Evolutionary conservation across 441 rosid species (phyloP).

Genomic region (Manihot esculenta): DNA sequence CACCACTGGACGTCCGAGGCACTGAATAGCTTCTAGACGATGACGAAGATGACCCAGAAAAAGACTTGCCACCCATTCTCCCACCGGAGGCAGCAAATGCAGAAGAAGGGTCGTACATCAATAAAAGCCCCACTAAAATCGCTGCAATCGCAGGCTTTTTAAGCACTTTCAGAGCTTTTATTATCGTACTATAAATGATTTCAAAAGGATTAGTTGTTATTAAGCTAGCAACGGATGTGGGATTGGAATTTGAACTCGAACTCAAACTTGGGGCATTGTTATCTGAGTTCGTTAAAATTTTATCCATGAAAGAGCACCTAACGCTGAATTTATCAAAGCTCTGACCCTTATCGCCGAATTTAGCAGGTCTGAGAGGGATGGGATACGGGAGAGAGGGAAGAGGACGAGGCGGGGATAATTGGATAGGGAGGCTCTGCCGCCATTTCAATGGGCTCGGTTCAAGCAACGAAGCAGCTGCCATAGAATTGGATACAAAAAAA

Average conservation of each 20-base stretch:
- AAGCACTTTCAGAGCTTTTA: slow-evolving; percentile 42
- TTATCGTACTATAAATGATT: slow-evolving; percentile 26
- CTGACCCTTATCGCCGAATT: slow-evolving; percentile 6
- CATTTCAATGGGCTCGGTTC: slow-evolving; percentile 44
- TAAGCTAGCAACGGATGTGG: neutral
- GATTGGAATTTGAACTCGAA: neutral
- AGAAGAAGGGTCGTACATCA: slow-evolving; percentile 52
- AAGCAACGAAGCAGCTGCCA: slow-evolving; percentile 42
- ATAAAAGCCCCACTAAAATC: slow-evolving; percentile 53
- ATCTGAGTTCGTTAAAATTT: neutral
- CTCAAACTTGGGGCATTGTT: neutral
- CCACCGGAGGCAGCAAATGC: slow-evolving; percentile 89
- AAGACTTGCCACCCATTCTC: slow-evolving; percentile 64
- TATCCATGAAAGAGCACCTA: slow-evolving; percentile 22
- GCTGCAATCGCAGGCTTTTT: slow-evolving; percentile 64
- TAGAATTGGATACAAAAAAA: neutral
- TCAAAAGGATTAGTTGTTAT: slow-evolving; percentile 30
- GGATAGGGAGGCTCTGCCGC: slow-evolving; percentile 30
- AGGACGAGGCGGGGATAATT: slow-evolving; percentile 23
- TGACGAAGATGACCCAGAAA: slow-evolving; percentile 57
- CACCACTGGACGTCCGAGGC: slow-evolving; percentile 40
- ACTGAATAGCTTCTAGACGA: slow-evolving; percentile 62
- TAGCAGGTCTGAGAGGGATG: slow-evolving; percentile 24
- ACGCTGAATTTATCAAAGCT: slow-evolving; percentile 17
- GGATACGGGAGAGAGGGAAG: slow-evolving; percentile 12